phyloP scores from a whole-genome alignment of 1,284 basidiomycete genomes.

The Ganoderma sp. region DNA sequence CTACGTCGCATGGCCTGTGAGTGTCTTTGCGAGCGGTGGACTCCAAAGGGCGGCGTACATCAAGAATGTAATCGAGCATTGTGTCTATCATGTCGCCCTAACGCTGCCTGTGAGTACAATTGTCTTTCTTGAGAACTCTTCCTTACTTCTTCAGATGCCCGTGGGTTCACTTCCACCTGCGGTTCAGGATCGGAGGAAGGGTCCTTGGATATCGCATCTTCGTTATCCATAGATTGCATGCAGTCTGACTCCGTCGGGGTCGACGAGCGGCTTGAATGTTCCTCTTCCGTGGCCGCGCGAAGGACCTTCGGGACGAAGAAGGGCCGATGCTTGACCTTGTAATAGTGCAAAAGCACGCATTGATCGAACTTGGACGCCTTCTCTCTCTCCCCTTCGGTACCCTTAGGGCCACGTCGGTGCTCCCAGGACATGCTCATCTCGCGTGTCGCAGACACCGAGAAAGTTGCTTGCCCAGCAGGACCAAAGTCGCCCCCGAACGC shows the following conservation, averaged over 20 bases:
- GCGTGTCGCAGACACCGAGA: conserved; percentile 16
- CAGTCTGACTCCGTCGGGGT: neutral
- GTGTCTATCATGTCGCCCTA: neutral
- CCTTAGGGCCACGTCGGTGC: conserved; percentile 14
- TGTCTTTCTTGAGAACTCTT: neutral
- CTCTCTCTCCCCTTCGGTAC: neutral
- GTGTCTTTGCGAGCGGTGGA: neutral
- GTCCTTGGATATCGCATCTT: neutral
- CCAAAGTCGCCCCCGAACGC: conserved; percentile 23
- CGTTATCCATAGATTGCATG: neutral
- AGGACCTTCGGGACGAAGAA: conserved; percentile 12
- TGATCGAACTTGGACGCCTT: conserved; percentile 11
- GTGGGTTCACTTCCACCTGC: neutral
- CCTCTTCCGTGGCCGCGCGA: conserved; percentile 5
- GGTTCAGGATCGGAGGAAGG: neutral
- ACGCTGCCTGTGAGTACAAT: neutral
- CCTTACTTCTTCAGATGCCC: neutral
- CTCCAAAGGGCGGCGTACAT: neutral
- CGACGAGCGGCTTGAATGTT: neutral
- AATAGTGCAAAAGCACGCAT: conserved; percentile 18
- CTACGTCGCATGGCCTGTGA: neutral
- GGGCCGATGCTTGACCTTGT: conserved; percentile 17
- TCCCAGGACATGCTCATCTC: conserved; percentile 13
- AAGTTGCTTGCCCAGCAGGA: conserved; percentile 16
- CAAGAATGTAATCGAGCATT: conserved; percentile 4